Evolutionary conservation across 2,329 filamentous ascomycete genomes (phyloP).

Genomic region (Fusarium nelsonii): DNA sequence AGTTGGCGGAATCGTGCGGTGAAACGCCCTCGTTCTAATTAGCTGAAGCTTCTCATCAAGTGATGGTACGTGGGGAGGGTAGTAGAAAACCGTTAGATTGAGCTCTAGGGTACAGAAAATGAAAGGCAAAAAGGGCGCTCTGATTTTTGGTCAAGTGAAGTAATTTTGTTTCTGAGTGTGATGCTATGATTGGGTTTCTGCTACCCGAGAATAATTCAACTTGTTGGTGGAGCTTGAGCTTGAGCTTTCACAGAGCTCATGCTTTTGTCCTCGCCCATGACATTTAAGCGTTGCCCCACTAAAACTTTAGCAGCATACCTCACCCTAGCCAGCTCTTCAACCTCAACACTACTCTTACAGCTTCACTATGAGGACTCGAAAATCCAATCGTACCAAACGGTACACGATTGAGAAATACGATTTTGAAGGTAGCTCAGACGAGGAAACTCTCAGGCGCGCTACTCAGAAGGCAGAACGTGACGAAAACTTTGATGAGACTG

Average conservation of each 20-base stretch:
- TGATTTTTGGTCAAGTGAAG: no score
- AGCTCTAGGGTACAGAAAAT: no score
- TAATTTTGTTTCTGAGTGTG: no score
- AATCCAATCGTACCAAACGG: slow-evolving; percentile 53
- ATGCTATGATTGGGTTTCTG: no score
- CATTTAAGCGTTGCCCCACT: slow-evolving; percentile 20
- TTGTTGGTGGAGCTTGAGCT: background rate
- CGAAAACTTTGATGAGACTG: slow-evolving; percentile 52
- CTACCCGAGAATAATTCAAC: no score
- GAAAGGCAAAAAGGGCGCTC: no score
- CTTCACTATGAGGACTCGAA: slow-evolving; percentile 54
- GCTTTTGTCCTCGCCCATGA: background rate
- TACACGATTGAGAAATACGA: slow-evolving; percentile 53
- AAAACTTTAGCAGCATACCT: slow-evolving; percentile 23
- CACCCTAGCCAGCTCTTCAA: slow-evolving; percentile 13
- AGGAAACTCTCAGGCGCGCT: slow-evolving; percentile 43
- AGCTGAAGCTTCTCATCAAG: no score
- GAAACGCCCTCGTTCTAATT: no score
- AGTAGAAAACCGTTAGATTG: no score
- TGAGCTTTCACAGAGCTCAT: background rate
- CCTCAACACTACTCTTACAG: slow-evolving; percentile 4
- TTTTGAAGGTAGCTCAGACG: slow-evolving; percentile 52
- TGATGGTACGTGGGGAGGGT: no score
- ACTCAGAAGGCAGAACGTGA: slow-evolving; percentile 46
- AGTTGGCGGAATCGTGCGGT: no score